phyloP scores from a whole-genome alignment of 75 land plant genomes.

The Selaginella moellendorffii region DNA sequence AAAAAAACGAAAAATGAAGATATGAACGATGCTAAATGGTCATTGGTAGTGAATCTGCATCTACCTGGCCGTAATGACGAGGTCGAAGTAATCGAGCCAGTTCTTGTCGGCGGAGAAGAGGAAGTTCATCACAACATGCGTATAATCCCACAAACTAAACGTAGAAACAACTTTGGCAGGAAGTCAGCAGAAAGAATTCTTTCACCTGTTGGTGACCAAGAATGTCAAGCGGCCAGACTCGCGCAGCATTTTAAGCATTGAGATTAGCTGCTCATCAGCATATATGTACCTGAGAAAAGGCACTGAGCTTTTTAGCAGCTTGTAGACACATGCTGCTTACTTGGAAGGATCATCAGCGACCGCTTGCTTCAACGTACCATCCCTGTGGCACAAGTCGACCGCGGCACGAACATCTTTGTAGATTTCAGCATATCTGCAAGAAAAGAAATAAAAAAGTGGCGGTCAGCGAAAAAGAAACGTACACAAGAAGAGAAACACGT shows the following conservation, averaged over 20 bases:
- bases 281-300: neutral
- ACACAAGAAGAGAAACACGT: no score
- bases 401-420: conserved; percentile 17
- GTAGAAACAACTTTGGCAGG: neutral
- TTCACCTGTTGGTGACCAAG: neutral
- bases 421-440: conserved; percentile 8
- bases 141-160: neutral
- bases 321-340: neutral
- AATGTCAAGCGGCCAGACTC: neutral
- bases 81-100: neutral
- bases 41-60: no score
- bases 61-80: neutral
- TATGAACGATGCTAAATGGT: neutral
- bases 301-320: no score
- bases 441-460: neutral
- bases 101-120: neutral
- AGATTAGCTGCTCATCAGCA: neutral
- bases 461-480: neutral
- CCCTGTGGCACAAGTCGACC: conserved; percentile 19
- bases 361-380: conserved; percentile 21
- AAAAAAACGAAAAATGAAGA: neutral
- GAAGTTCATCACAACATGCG: neutral
- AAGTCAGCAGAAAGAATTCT: neutral
- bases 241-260: neutral
- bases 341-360: conserved; percentile 12